These are phyloP conservation scores for Conringia planisiliqua DNA, from an alignment of 345 rosid genomes.

Conservation along the genomic window DNA sequence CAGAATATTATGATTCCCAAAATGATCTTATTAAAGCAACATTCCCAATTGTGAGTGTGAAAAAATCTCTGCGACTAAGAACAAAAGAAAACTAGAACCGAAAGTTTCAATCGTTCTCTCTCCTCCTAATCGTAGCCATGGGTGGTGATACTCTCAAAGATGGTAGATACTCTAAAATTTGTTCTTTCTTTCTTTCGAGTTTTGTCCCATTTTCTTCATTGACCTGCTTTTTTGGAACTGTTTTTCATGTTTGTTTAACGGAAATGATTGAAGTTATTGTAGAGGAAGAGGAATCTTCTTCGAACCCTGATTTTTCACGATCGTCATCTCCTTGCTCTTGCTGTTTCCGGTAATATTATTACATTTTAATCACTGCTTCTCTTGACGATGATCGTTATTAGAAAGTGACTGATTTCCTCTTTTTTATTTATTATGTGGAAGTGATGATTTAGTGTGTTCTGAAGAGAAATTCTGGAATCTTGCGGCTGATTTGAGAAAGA, in stretches of 20 bases:
- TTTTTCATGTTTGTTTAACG: conserved; percentile 8
- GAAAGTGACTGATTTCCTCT: neutral
- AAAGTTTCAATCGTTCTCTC: neutral
- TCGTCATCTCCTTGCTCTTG: conserved; percentile 11
- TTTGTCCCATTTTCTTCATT: neutral
- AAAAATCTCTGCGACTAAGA: neutral
- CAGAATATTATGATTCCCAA: no score
- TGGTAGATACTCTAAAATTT: neutral
- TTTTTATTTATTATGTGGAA: neutral
- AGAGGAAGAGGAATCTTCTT: conserved; percentile 36
- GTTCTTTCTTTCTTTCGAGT: neutral
- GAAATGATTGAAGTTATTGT: neutral
- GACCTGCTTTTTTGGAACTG: neutral
- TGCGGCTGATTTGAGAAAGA: conserved; percentile 33
- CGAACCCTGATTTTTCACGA: conserved; percentile 12
- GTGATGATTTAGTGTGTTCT: conserved; percentile 17
- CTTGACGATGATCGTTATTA: neutral
- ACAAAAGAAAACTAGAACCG: neutral
- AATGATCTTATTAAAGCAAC: neutral
- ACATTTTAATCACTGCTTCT: neutral
- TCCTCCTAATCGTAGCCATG: neutral
- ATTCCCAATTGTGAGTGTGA: neutral
- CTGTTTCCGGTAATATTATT: conserved; percentile 28
- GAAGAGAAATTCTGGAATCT: conserved; percentile 21
- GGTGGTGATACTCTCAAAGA: conserved; percentile 24